phyloP scores from a whole-genome alignment of 106 monocot genomes.

The Acanthochlamys bracteata region DNA sequence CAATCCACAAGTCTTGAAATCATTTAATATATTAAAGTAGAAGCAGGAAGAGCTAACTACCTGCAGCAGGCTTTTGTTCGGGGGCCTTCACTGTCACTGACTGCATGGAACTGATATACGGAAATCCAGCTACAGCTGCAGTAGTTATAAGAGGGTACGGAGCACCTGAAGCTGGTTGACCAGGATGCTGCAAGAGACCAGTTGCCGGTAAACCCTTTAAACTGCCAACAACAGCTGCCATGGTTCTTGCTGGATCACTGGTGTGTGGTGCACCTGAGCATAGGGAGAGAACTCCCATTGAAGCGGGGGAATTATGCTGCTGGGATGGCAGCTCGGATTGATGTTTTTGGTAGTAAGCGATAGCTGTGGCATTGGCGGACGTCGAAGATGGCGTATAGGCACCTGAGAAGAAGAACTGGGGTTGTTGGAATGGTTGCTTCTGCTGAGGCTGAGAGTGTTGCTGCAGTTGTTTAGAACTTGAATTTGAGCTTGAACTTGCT shows the following conservation, averaged over 20 bases:
- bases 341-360: constrained; percentile 16
- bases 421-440: constrained; percentile 25
- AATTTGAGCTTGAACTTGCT: constrained; percentile 12
- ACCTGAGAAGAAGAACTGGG: constrained; percentile 37
- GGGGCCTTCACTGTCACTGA: constrained; percentile 35
- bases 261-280: constrained; percentile 5
- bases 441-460: constrained; percentile 14
- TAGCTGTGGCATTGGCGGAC: constrained; percentile 1
- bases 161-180: neutral
- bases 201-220: constrained; percentile 14
- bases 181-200: constrained; percentile 14
- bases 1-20: neutral
- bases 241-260: constrained; percentile 16
- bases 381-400: constrained; percentile 23
- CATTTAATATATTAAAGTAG: neutral
- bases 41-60: constrained; percentile 7
- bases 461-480: constrained; percentile 9
- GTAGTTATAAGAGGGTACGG: constrained; percentile 12
- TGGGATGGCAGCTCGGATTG: constrained; percentile 14
- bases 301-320: constrained; percentile 11
- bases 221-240: neutral
- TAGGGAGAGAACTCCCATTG: constrained; percentile 14
- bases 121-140: constrained; percentile 15
- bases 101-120: constrained; percentile 35
- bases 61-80: constrained; percentile 46